Conservation (phyloP, 345 rosid species). For the Aegle marmelos region DNA sequence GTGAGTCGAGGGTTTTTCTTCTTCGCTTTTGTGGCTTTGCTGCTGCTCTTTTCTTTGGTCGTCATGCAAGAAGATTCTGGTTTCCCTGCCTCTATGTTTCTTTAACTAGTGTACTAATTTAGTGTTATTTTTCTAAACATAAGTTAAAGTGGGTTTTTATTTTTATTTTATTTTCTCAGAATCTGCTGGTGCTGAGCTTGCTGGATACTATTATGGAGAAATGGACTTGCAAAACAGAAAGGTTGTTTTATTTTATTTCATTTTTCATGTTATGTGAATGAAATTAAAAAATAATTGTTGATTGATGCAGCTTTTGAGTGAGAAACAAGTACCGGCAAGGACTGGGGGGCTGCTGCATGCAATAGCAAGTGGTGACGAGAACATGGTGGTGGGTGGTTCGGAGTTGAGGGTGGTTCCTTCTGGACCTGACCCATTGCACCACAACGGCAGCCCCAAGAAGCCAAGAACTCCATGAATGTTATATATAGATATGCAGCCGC, state of each 20-base stretch:
- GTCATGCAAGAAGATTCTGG: slow-evolving; percentile 38
- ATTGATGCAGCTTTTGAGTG: slow-evolving; percentile 1
- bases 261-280: neutral
- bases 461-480: slow-evolving; percentile 33
- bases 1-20: neutral
- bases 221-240: neutral
- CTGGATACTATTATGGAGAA: neutral
- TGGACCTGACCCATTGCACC: slow-evolving; percentile 56
- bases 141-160: neutral
- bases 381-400: slow-evolving; percentile 10
- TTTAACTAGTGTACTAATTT: neutral
- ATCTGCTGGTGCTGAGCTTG: neutral
- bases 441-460: slow-evolving; percentile 34
- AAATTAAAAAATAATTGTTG: no score
- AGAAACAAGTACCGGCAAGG: slow-evolving; percentile 9
- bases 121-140: no score
- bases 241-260: neutral
- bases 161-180: no score
- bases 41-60: slow-evolving; percentile 31
- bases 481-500: neutral
- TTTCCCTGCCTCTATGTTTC: slow-evolving; percentile 1
- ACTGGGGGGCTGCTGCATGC: neutral
- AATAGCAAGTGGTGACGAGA: neutral
- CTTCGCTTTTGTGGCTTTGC: neutral
- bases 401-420: slow-evolving; percentile 36